phyloP scores from a whole-genome alignment of 345 rosid species.

The Linum trigynum region DNA sequence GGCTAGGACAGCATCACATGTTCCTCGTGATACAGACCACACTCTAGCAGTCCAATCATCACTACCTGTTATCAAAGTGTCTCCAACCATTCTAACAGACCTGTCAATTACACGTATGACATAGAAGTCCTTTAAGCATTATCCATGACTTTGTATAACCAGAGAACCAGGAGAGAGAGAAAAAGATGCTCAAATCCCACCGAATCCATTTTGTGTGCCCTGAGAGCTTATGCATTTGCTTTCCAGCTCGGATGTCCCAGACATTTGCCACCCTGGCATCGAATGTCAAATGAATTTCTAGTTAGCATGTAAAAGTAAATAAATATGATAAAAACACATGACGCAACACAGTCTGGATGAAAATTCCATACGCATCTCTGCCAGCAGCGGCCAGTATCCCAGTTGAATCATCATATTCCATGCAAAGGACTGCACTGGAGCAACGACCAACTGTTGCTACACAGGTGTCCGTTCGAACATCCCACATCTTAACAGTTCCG shows the following conservation, averaged over 20 bases:
- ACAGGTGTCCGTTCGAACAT: constrained; percentile 92
- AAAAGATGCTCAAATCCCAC: constrained; percentile 33
- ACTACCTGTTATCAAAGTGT: constrained; percentile 86
- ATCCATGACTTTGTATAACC: constrained; percentile 1
- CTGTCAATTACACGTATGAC: constrained; percentile 26
- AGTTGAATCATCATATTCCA: constrained; percentile 94
- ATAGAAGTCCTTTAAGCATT: not conserved
- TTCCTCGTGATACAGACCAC: constrained; percentile 91
- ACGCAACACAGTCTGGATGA: not conserved
- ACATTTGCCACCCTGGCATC: constrained; percentile 72
- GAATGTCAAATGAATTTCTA: constrained; percentile 15
- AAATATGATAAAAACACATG: not conserved
- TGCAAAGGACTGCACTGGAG: constrained; percentile 78
- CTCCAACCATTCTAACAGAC: constrained; percentile 91
- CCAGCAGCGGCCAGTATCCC: constrained; percentile 97
- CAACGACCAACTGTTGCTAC: constrained; percentile 99
- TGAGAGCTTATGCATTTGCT: constrained; percentile 89
- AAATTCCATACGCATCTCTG: constrained; percentile 77
- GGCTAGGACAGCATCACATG: constrained; percentile 85
- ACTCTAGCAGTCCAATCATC: constrained; percentile 99
- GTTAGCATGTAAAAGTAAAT: not conserved
- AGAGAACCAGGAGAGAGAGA: constrained; percentile 5
- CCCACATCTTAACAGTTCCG: constrained; percentile 99
- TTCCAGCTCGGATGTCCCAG: constrained; percentile 98
- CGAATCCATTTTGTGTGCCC: constrained; percentile 97